phyloP scores from a whole-genome alignment of 805 yeast species.

The Isabelozyma rhagii region DNA sequence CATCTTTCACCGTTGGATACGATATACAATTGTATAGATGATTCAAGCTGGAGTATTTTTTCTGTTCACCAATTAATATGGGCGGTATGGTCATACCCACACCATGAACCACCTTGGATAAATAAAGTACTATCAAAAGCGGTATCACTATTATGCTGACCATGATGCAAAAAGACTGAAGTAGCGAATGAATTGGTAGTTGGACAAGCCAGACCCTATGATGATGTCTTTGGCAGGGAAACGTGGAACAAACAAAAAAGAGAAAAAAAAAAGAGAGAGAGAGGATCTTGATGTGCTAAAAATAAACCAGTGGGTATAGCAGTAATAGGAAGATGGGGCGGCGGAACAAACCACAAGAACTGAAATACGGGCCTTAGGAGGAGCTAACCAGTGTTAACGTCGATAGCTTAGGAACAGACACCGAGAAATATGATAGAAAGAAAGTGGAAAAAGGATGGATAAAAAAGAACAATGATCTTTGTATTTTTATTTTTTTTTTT shows the following conservation, averaged over 20 bases:
- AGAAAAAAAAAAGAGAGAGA: neutral
- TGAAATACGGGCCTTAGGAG: too few relatives aligned
- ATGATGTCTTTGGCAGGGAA: neutral
- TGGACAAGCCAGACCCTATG: neutral
- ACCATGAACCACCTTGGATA: constrained; percentile 6
- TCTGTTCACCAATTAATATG: constrained; percentile 24
- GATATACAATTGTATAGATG: constrained; percentile 34
- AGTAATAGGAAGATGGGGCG: too few relatives aligned
- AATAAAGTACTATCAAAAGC: constrained; percentile 1
- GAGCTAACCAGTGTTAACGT: too few relatives aligned
- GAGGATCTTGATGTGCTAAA: neutral
- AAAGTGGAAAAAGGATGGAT: neutral
- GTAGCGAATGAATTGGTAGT: neutral
- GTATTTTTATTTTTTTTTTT: too few relatives aligned
- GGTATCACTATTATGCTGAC: neutral
- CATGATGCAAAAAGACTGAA: neutral
- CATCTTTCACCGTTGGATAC: constrained; percentile 34
- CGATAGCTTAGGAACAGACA: too few relatives aligned
- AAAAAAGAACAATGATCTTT: neutral
- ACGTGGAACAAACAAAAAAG: neutral
- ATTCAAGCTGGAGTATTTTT: constrained; percentile 23
- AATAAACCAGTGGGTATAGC: neutral
- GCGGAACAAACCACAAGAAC: too few relatives aligned
- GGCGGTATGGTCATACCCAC: constrained; percentile 38
- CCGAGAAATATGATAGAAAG: too few relatives aligned